Conservation (phyloP, 1,139 yeast genomes). For the Pichia norvegensis region DNA sequence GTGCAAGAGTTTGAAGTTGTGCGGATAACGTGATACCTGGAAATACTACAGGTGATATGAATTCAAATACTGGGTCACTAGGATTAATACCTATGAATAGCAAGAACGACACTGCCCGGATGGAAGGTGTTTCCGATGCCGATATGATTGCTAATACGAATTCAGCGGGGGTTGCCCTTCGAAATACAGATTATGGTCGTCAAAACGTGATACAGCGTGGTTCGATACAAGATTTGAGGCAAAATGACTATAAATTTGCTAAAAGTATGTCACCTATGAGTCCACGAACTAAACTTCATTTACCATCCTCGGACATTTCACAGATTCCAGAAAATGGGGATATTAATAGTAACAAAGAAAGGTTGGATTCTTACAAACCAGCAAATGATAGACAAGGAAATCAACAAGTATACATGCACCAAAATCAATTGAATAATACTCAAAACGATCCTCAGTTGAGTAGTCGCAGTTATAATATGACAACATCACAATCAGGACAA, state of each 20-base stretch:
- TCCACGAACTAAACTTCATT: constrained; percentile 5
- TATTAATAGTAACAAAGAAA: too few relatives aligned
- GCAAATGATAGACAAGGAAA: neutral
- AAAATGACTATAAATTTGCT: neutral
- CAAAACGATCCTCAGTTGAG: neutral
- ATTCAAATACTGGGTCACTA: constrained; percentile 21
- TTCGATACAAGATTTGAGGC: neutral
- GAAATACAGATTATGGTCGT: neutral
- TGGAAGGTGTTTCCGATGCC: neutral
- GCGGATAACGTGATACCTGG: too few relatives aligned
- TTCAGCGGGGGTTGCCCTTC: neutral
- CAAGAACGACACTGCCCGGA: constrained; percentile 22
- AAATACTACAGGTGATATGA: constrained; percentile 8
- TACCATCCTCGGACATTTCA: neutral
- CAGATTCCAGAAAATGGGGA: neutral
- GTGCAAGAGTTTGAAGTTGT: too few relatives aligned
- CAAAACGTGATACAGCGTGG: neutral
- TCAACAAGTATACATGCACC: neutral
- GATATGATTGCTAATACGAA: neutral
- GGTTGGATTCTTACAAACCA: neutral
- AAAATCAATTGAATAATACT: neutral
- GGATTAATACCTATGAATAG: constrained; percentile 27
- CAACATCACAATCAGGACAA: neutral
- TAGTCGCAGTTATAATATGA: neutral
- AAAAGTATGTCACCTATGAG: constrained; percentile 15